Base-by-base conservation (phyloP, 2,329 filamentous ascomycete genomes). In the Dactylellina sp. region DNA sequence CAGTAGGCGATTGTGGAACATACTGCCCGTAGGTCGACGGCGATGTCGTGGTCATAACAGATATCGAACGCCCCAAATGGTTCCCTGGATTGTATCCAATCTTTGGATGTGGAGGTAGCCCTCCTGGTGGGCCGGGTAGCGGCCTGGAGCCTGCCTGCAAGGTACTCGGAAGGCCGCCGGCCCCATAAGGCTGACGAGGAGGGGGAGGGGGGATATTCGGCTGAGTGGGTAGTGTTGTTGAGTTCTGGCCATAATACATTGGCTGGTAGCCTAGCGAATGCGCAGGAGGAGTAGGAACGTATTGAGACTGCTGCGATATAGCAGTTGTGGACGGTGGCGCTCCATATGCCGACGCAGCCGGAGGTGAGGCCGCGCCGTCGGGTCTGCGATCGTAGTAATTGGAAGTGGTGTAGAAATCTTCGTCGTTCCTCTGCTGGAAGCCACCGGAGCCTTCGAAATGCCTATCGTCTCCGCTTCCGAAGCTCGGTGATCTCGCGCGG, bases 391-490 rank as follows among this genome's bases (percentile, higher is more conserved):
- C 70, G 56, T 74, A 66, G 61, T 49, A 74, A 46, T 65, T 66
- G 47, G 61, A 53, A 39, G 72, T 66, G 61, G 75, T 66, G 56
- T 77, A 76, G 60, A 75, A 76, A 61, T 76, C 63, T 47, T 75
- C 71, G 57, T 75, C 75, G 42, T 70, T 78, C 55, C 74, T 75
- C 47, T 77, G 60, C 46, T 75, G 56, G 44, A 52, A 57, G 37
- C 77, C 77, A 14, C 71, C 76, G 25, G 74, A 75, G 16, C 72
- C 64, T 57, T 81, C 79, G 77, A 86, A 84, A 77, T 88, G 87
- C 53, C 84, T 83, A 80, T 94, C 91, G 80, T 95, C 91, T 76
- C 89, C 91, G 77, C 85, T 87, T 80, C 92, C 89, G 83, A 91
- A 93, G 83, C 90, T 94, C 53, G 87, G 86, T 76, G 87, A 86